Evolutionary conservation across 2,329 filamentous ascomycete genomes (phyloP).

Genomic region (Hypoxylon sp.): DNA sequence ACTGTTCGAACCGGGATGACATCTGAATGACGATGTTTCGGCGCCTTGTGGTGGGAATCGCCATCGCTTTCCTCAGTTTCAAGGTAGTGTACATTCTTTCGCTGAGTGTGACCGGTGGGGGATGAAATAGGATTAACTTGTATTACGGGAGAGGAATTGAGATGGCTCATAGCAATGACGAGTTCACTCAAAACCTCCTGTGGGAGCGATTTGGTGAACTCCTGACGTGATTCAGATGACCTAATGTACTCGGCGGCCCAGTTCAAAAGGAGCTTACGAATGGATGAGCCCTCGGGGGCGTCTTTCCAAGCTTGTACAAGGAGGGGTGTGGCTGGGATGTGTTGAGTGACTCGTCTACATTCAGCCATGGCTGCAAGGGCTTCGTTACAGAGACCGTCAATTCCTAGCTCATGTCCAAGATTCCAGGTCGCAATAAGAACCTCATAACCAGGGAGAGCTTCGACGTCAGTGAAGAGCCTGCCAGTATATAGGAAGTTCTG

Average conservation of each 20-base stretch:
- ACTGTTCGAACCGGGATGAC: constrained; percentile 44
- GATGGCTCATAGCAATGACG: constrained; percentile 73
- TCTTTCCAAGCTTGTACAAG: constrained; percentile 75
- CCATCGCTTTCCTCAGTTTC: constrained; percentile 61
- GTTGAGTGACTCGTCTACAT: constrained; percentile 65
- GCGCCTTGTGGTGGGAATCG: constrained; percentile 51
- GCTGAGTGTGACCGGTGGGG: constrained; percentile 44
- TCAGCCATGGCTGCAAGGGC: constrained; percentile 72
- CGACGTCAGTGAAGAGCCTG: constrained; percentile 60
- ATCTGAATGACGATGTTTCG: constrained; percentile 61
- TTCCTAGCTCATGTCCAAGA: constrained; percentile 65
- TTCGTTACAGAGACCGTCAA: constrained; percentile 70
- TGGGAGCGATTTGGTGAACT: constrained; percentile 73
- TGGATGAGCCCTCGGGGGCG: constrained; percentile 72
- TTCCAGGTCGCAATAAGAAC: constrained; percentile 71
- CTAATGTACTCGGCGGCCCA: constrained; percentile 77
- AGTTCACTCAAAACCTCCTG: constrained; percentile 75
- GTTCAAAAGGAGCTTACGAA: constrained; percentile 70
- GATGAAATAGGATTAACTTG: constrained; percentile 50
- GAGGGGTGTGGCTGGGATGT: constrained; percentile 71
- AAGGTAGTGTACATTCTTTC: constrained; percentile 67
- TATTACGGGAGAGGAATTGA: constrained; percentile 60
- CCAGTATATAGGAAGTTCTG: constrained; percentile 71
- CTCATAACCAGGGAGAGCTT: constrained; percentile 67
- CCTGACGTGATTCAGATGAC: constrained; percentile 68